Conservation (phyloP, 1,139 yeast species). For the Hyphopichia burtonii region DNA sequence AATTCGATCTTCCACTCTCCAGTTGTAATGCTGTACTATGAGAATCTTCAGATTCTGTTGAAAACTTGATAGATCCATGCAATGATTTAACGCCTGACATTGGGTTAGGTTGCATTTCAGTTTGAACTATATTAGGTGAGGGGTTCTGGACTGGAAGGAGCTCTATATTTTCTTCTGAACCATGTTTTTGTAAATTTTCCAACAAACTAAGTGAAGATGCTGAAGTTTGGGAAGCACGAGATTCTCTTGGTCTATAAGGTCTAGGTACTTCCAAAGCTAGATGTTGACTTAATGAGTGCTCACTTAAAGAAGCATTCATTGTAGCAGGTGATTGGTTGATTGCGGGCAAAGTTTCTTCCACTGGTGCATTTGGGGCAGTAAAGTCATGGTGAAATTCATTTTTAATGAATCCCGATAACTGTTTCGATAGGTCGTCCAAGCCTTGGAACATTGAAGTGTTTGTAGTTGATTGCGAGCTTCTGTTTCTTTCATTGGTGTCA, state of each 20-base stretch:
- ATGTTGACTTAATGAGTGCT: not conserved
- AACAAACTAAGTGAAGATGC: not conserved
- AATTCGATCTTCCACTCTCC: not conserved
- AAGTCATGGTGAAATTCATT: not conserved
- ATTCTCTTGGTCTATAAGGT: not conserved
- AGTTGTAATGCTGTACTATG: not conserved
- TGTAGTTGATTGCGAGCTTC: slow-evolving; percentile 26
- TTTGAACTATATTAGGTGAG: not conserved
- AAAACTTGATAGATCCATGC: slow-evolving; percentile 17
- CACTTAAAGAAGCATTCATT: not conserved
- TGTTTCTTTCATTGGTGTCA: slow-evolving; percentile 3
- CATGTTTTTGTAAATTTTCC: not conserved
- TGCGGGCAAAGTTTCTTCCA: not conserved
- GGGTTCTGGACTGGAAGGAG: not conserved
- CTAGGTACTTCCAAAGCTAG: not conserved
- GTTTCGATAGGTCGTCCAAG: slow-evolving; percentile 31
- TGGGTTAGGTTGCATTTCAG: slow-evolving; percentile 1
- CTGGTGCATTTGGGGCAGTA: not conserved
- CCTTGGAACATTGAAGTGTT: slow-evolving; percentile 28
- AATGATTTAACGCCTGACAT: slow-evolving; percentile 21
- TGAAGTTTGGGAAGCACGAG: not conserved
- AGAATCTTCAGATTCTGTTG: slow-evolving; percentile 6
- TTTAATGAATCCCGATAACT: slow-evolving; percentile 19
- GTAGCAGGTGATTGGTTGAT: not conserved
- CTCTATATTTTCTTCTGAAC: not conserved